These are phyloP conservation scores for Baorangia bicolor DNA, from an alignment of 768 basidiomycete species.

Conservation along the genomic window DNA sequence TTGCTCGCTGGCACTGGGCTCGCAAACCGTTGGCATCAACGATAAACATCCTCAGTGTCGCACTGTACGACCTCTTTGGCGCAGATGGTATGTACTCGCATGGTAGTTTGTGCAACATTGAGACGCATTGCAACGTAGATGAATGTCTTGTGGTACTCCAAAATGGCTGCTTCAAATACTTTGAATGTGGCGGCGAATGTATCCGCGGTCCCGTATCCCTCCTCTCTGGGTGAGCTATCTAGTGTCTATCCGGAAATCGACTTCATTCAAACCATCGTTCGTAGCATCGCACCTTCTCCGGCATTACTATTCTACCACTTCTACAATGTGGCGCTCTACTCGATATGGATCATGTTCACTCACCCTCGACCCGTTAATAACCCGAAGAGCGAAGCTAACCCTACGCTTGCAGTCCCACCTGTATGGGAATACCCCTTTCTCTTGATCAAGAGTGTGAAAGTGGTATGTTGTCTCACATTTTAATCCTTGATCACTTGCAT, in stretches of 20 bases:
- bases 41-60: slow-evolving; percentile 90
- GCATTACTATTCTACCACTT: slow-evolving; percentile 84
- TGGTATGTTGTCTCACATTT: slow-evolving; percentile 53
- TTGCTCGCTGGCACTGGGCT: slow-evolving; percentile 82
- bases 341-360: slow-evolving; percentile 87
- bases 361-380: slow-evolving; percentile 39
- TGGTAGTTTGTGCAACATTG: not conserved
- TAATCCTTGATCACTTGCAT: not conserved
- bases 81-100: slow-evolving; percentile 70
- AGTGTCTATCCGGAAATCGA: not conserved
- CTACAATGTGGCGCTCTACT: slow-evolving; percentile 93
- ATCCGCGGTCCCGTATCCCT: slow-evolving; percentile 86
- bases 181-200: slow-evolving; percentile 89
- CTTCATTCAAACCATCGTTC: not conserved
- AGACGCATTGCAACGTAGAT: slow-evolving; percentile 40
- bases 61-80: slow-evolving; percentile 91
- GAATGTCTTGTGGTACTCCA: slow-evolving; percentile 61
- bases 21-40: slow-evolving; percentile 83
- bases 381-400: slow-evolving; percentile 32
- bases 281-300: slow-evolving; percentile 79
- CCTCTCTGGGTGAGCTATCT: slow-evolving; percentile 72
- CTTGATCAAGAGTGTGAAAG: slow-evolving; percentile 56
- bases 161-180: slow-evolving; percentile 95
- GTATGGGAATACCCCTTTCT: slow-evolving; percentile 70
- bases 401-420: slow-evolving; percentile 40